Conservation (phyloP, 768 basidiomycete species). For the Termitomyces bulborhizus region DNA sequence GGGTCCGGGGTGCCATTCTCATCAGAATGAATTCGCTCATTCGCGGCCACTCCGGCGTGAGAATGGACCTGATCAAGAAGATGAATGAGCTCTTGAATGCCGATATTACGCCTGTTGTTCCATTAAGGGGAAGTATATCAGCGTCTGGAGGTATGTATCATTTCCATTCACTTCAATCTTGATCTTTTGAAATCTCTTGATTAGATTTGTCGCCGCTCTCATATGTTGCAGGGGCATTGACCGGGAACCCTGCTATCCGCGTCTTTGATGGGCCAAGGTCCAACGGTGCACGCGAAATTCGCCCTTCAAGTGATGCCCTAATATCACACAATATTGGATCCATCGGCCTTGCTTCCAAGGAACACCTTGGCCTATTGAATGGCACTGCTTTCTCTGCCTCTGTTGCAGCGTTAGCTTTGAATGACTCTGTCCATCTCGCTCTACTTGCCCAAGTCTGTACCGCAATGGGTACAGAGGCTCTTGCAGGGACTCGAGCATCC, state of each 20-base stretch:
- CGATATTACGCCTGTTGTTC: slow-evolving; percentile 75
- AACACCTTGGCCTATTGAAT: slow-evolving; percentile 77
- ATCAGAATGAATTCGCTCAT: slow-evolving; percentile 87
- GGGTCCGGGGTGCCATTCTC: slow-evolving; percentile 85
- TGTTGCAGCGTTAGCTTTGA: slow-evolving; percentile 67
- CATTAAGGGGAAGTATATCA: slow-evolving; percentile 78
- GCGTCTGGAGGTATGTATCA: slow-evolving; percentile 63
- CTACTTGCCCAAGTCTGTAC: slow-evolving; percentile 69
- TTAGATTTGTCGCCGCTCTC: slow-evolving; percentile 74
- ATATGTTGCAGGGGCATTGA: slow-evolving; percentile 76
- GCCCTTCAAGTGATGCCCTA: slow-evolving; percentile 52
- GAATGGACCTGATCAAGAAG: slow-evolving; percentile 73
- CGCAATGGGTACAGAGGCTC: slow-evolving; percentile 80
- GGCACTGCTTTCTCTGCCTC: slow-evolving; percentile 84
- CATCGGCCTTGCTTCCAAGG: slow-evolving; percentile 67
- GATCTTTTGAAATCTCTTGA: not conserved
- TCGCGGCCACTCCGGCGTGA: slow-evolving; percentile 82
- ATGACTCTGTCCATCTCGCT: slow-evolving; percentile 63
- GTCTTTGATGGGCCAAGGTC: slow-evolving; percentile 52
- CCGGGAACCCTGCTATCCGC: slow-evolving; percentile 74
- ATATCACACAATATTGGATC: slow-evolving; percentile 55
- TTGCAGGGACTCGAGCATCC: slow-evolving; percentile 64
- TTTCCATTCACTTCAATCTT: not conserved
- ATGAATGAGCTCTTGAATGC: slow-evolving; percentile 68
- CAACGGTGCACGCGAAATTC: slow-evolving; percentile 43